Conservation (phyloP, 2,329 filamentous ascomycete genomes). For the Neopestalotiopsis sp. region DNA sequence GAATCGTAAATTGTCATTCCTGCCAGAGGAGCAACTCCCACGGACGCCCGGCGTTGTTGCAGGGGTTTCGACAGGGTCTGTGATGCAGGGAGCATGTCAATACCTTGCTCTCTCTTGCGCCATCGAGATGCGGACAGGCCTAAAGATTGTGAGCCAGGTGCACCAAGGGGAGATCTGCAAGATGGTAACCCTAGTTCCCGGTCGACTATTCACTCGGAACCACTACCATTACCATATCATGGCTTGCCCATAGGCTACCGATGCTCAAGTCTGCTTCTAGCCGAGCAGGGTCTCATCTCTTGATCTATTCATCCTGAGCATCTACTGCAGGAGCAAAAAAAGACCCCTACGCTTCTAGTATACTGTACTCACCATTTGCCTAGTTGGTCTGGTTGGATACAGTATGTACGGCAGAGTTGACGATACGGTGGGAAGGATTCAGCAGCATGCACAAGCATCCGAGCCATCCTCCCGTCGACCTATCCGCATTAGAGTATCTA, state of each 20-base stretch:
- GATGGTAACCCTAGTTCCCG: conserved; percentile 11
- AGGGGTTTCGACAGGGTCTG: neutral
- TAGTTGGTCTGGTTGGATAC: neutral
- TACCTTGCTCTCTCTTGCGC: neutral
- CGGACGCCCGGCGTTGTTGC: neutral
- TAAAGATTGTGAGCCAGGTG: neutral
- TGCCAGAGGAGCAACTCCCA: neutral
- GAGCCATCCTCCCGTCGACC: too few species aligned
- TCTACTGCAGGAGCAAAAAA: neutral
- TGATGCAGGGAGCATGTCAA: conserved; percentile 4
- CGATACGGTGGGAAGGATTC: neutral
- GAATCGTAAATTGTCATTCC: conserved; percentile 10
- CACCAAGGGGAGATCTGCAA: conserved; percentile 10
- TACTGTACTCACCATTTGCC: neutral
- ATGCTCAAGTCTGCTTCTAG: neutral
- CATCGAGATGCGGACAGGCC: conserved; percentile 12
- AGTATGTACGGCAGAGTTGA: neutral
- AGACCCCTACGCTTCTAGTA: neutral
- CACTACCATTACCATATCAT: neutral
- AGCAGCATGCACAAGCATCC: neutral
- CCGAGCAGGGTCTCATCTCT: conserved; percentile 4
- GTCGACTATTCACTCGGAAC: conserved; percentile 5
- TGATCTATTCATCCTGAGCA: neutral
- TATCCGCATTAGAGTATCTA: too few species aligned
- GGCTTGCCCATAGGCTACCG: neutral